A percentile compares a stretch with the other conserved stretches of the same genome.
These are phyloP conservation scores for Cladophialophora psammophila DNA, from an alignment of 2,329 filamentous ascomycete genomes.

Conservation along the genomic window DNA sequence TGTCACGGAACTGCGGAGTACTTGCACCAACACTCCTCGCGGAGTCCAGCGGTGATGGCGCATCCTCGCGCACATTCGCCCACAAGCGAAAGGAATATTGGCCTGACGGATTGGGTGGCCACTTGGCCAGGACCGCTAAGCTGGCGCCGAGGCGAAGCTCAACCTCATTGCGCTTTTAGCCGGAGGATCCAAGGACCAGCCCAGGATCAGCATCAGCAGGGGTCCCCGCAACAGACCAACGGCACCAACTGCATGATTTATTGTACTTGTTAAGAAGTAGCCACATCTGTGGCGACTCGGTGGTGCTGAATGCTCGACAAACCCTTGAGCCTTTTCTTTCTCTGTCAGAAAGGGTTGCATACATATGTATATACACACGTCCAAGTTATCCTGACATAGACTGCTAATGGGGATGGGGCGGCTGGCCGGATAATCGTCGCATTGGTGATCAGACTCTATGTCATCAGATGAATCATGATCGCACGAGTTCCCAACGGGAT, in stretches of 20 bases:
- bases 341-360: not conserved
- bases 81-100: not conserved
- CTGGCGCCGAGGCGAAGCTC: slow-evolving; percentile 11
- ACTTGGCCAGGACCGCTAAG: slow-evolving; percentile 7
- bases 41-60: not conserved
- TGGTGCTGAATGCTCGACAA: not conserved
- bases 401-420: not conserved
- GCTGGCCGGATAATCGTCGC: slow-evolving; percentile 2
- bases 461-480: slow-evolving; percentile 10
- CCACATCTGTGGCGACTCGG: no score
- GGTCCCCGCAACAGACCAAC: not conserved
- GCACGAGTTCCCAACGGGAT: not conserved
- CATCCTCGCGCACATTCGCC: not conserved
- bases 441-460: slow-evolving; percentile 11
- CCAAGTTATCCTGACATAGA: not conserved
- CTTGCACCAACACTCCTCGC: slow-evolving; percentile 4
- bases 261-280: no score
- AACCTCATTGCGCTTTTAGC: slow-evolving; percentile 16
- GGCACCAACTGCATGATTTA: no score
- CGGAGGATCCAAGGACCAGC: slow-evolving; percentile 2
- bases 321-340: not conserved
- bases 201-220: slow-evolving; percentile 8
- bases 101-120: slow-evolving; percentile 18
- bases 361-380: not conserved
- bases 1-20: slow-evolving; percentile 12